Conservation (phyloP, 768 basidiomycete species). For the Russula compacta region DNA sequence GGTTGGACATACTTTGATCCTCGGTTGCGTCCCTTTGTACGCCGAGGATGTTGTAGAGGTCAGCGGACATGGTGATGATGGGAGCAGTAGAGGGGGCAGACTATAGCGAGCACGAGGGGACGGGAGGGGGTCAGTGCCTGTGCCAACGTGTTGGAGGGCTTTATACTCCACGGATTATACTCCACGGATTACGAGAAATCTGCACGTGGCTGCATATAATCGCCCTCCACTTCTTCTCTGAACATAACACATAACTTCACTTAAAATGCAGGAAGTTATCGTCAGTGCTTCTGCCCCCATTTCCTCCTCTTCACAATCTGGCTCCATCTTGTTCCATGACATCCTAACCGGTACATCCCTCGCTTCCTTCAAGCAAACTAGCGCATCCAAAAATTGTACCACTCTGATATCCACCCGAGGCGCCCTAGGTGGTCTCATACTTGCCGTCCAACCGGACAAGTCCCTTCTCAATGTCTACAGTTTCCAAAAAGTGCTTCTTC, state of each 20-base stretch:
- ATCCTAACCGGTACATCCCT: conserved; percentile 66
- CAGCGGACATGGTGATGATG: conserved; percentile 35
- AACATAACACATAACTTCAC: too few relatives aligned
- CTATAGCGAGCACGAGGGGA: conserved; percentile 6
- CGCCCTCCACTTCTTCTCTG: too few relatives aligned
- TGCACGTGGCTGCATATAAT: background rate
- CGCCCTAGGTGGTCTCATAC: conserved; percentile 74
- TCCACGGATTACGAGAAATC: background rate
- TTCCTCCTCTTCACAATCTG: conserved; percentile 32
- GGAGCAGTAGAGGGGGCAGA: background rate
- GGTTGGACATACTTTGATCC: conserved; percentile 49
- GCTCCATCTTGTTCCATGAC: conserved; percentile 71
- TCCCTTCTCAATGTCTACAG: conserved; percentile 83
- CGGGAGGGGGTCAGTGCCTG: background rate
- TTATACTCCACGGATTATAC: conserved; percentile 1
- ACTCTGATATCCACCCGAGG: conserved; percentile 56
- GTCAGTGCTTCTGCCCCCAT: conserved; percentile 50
- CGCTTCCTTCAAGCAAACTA: conserved; percentile 86
- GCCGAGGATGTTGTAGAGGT: conserved; percentile 59
- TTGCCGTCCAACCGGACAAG: conserved; percentile 84
- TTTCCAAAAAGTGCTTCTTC: conserved; percentile 73
- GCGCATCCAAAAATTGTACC: conserved; percentile 53
- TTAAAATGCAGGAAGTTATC: conserved; percentile 52
- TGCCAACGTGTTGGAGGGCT: background rate
- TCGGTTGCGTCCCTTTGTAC: conserved; percentile 43